These are phyloP conservation scores for Beauveria australis DNA, from an alignment of 2,329 filamentous ascomycete species.

Conservation along the genomic window DNA sequence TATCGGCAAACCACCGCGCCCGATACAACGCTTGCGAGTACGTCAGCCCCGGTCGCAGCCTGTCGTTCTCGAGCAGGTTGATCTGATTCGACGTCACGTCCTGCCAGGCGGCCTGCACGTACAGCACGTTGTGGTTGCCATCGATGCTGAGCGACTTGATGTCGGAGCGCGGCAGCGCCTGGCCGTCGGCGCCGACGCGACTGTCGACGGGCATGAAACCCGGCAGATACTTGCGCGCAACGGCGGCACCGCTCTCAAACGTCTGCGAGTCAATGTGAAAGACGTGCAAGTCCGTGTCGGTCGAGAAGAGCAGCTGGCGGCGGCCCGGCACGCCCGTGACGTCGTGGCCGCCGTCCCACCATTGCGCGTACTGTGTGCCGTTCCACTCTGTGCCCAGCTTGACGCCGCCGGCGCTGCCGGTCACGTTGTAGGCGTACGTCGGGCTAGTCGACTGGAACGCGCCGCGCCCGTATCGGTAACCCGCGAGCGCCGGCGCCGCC, in stretches of 20 bases:
- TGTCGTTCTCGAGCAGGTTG: background rate
- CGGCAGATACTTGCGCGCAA: background rate
- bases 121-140: conserved; percentile 3
- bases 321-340: conserved; percentile 2
- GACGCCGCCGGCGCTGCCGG: background rate
- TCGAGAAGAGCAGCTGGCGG: conserved; percentile 5
- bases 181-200: conserved; percentile 2
- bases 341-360: conserved; percentile 9
- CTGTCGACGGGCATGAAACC: conserved; percentile 8
- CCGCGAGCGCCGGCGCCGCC: background rate
- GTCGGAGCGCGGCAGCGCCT: conserved; percentile 4
- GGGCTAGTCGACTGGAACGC: background rate
- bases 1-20: conserved; percentile 6
- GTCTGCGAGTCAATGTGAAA: conserved; percentile 9
- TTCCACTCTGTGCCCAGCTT: conserved; percentile 4
- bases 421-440: conserved; percentile 1
- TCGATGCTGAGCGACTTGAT: conserved; percentile 9
- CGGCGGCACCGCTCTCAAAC: background rate
- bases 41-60: background rate
- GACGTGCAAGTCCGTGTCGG: conserved; percentile 6
- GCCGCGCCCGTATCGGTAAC: background rate
- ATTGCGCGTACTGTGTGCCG: background rate
- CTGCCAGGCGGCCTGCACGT: conserved; percentile 1
- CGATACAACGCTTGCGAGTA: conserved; percentile 1
- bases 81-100: conserved; percentile 6